Evolutionary conservation across 2,329 filamentous ascomycete genomes (phyloP).

Genomic region (Fusarium pininemorale): DNA sequence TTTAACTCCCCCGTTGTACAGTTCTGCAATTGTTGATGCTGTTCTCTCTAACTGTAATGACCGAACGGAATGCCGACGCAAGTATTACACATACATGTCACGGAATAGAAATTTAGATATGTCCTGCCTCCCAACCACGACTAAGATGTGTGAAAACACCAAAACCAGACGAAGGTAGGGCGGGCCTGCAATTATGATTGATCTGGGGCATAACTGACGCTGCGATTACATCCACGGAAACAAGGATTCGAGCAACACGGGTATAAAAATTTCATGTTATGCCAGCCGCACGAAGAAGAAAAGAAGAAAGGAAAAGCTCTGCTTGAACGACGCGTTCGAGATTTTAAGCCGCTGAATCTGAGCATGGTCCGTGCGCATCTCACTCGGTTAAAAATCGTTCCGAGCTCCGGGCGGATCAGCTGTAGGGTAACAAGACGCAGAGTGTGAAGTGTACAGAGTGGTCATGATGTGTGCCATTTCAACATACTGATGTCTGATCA

Average conservation of each 20-base stretch:
- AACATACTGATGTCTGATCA: not conserved
- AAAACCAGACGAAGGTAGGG: slow-evolving; percentile 59
- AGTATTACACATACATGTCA: slow-evolving; percentile 3
- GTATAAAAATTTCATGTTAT: slow-evolving; percentile 73
- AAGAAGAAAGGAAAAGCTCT: slow-evolving; percentile 57
- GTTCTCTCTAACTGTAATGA: not conserved
- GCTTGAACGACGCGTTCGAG: slow-evolving; percentile 33
- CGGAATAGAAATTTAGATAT: slow-evolving; percentile 41
- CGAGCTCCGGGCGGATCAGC: not conserved
- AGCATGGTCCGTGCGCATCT: slow-evolving; percentile 5
- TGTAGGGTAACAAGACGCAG: slow-evolving; percentile 9
- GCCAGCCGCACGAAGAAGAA: slow-evolving; percentile 82
- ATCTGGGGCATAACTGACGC: slow-evolving; percentile 86
- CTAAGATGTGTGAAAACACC: slow-evolving; percentile 43
- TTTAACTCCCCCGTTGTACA: not conserved
- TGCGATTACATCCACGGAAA: slow-evolving; percentile 62
- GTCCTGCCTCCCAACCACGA: slow-evolving; percentile 55
- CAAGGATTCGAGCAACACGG: slow-evolving; percentile 81
- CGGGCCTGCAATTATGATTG: slow-evolving; percentile 79
- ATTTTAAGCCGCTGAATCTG: slow-evolving; percentile 41
- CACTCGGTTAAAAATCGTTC: slow-evolving; percentile 5
- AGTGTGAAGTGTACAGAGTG: not conserved
- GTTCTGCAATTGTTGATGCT: not conserved
- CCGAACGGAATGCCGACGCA: not conserved
- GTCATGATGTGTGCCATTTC: not conserved